Evolutionary conservation across 192 early-diverging fungal species (phyloP), one percentile per base, ranked within the genome.

Genomic region (Podila verticillata): DNA sequence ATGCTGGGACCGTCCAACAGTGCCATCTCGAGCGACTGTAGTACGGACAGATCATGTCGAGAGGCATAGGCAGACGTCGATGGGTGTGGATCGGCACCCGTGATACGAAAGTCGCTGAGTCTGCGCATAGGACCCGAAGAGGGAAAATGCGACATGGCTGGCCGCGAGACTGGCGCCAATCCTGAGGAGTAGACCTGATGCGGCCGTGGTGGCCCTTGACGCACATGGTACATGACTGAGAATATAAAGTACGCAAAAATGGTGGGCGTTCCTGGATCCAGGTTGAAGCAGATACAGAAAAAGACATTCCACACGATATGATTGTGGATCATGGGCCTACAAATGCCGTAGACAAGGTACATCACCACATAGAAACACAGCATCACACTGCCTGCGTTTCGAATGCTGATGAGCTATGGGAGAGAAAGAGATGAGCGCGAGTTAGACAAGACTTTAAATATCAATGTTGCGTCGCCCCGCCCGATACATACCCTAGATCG

Each of bases 191-290:
- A 64, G 9, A 68, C 59, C 15, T 68, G 59, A 39, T 35, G 70
- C 12, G 72, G 34, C 12, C 51, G 28, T 5, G 69, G 70, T 1
- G 69, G 66, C 7, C 66, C 65, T 13, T 64, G 56, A 54, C 68
- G 60, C 34, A 72, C 57, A 30, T 68, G 77, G 35, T 80, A 64
- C 22, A 80, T 15, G 56, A 80, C 72, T 7, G 77, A 80, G 31
- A 80, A 67, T 34, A 80, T 80, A 54, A 80, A 80, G 61, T 80
- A 80, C 4, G 70, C 70, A 64, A 63, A 80, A 15, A 80, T 80
- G 17, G 77, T 80, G 28, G 77, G 77, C 15, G 61, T 72, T 19
- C 77, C 77, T 10, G 77, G 77, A 60, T 80, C 77, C 30, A 80
- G 61, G 35, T 80, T 80, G 66, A 80, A 80, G 30, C 62, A 35